phyloP scores from a whole-genome alignment of 2,329 filamentous ascomycete genomes.

The Fusarium sp. region DNA sequence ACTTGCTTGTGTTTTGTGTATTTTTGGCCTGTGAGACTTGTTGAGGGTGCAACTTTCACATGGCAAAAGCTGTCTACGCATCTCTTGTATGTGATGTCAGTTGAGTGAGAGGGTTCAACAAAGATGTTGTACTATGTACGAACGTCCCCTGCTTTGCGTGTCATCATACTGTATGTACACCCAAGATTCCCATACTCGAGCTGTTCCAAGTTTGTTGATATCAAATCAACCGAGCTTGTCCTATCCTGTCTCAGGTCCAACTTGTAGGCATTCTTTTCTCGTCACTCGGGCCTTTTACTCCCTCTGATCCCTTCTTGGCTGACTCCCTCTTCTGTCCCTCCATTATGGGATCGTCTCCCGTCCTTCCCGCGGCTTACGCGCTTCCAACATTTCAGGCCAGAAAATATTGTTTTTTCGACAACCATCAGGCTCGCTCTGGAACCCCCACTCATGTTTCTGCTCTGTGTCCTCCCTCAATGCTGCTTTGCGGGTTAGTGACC shows the following conservation, averaged over 20 bases:
- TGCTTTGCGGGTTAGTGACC: slow-evolving; percentile 2
- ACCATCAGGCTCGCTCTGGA: not conserved
- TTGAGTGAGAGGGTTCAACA: slow-evolving; percentile 5
- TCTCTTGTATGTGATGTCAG: not conserved
- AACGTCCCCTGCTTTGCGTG: not conserved
- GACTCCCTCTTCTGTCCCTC: slow-evolving; percentile 4
- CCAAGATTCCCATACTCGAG: not conserved
- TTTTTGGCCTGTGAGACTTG: slow-evolving; percentile 29
- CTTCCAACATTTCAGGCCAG: slow-evolving; percentile 20
- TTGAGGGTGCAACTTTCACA: slow-evolving; percentile 25
- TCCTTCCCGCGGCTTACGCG: slow-evolving; percentile 31
- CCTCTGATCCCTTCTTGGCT: not conserved
- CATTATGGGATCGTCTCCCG: slow-evolving; percentile 10
- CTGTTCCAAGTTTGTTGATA: slow-evolving; percentile 27
- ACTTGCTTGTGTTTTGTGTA: not conserved
- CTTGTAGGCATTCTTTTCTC: slow-evolving; percentile 4
- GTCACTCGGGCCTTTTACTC: slow-evolving; percentile 22
- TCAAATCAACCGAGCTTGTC: slow-evolving; percentile 6
- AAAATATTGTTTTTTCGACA: not conserved
- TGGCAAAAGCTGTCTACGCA: not conserved
- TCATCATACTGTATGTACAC: not conserved
- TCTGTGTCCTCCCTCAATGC: not conserved
- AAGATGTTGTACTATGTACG: not conserved
- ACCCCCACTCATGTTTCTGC: slow-evolving; percentile 2
- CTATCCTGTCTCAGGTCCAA: slow-evolving; percentile 13